Evolutionary conservation across 1,284 basidiomycete genomes (phyloP).

Genomic region (Irpex sp.): DNA sequence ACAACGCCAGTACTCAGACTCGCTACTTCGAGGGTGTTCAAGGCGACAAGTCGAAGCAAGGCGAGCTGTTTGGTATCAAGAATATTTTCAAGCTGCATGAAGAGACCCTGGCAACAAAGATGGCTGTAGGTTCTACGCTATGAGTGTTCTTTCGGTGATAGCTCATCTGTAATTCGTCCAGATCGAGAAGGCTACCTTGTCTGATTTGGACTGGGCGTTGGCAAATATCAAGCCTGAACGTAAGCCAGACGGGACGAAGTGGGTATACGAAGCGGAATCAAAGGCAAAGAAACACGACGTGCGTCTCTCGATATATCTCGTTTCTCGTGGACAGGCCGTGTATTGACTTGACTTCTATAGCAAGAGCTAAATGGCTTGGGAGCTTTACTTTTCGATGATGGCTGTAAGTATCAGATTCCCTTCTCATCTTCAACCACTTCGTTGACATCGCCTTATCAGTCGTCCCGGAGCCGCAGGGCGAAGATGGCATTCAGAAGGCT

Average conservation of each 20-base stretch:
- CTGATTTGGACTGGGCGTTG: constrained; percentile 74
- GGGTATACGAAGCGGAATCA: constrained; percentile 46
- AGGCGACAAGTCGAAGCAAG: constrained; percentile 65
- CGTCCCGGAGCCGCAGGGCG: constrained; percentile 23
- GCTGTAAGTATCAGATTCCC: not conserved
- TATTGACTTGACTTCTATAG: constrained; percentile 25
- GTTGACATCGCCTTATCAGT: constrained; percentile 12
- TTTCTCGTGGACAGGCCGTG: not conserved
- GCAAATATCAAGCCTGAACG: constrained; percentile 43
- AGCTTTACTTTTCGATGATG: constrained; percentile 64
- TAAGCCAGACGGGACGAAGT: constrained; percentile 32
- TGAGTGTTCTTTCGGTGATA: not conserved
- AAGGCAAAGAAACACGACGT: constrained; percentile 52
- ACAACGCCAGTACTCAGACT: constrained; percentile 76
- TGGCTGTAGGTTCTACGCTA: constrained; percentile 45
- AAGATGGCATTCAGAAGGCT: constrained; percentile 48
- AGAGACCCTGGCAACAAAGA: constrained; percentile 64
- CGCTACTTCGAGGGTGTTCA: constrained; percentile 78
- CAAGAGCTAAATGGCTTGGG: constrained; percentile 56
- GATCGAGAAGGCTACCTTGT: constrained; percentile 71
- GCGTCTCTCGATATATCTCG: not conserved
- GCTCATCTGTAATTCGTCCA: constrained; percentile 20
- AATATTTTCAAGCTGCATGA: constrained; percentile 83
- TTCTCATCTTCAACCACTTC: too few relatives aligned
- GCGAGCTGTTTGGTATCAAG: constrained; percentile 77